Percentiles rank a stretch among this genome's conserved stretches.
phyloP scores from a whole-genome alignment of 2,329 filamentous ascomycete genomes.

The Fonsecaea monophora region DNA sequence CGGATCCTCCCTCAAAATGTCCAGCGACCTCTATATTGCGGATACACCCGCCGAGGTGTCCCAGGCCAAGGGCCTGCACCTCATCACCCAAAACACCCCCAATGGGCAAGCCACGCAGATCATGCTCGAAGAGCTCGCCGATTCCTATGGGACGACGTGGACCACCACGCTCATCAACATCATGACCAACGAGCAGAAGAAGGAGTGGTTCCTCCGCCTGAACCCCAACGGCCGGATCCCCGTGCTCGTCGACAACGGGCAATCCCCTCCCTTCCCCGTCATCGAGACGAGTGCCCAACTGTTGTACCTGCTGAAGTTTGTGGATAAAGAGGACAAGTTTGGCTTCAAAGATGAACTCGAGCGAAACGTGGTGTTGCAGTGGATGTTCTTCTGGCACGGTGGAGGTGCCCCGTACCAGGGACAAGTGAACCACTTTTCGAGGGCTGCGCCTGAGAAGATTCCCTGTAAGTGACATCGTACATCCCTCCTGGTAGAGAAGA shows the following conservation, averaged over 20 bases:
- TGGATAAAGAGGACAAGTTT: conserved; percentile 58
- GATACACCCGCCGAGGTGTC: conserved; percentile 56
- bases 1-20: conserved; percentile 3
- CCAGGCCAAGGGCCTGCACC: conserved; percentile 59
- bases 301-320: conserved; percentile 59
- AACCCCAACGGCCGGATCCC: conserved; percentile 54
- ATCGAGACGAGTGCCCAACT: conserved; percentile 62
- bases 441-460: conserved; percentile 55
- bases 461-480: conserved; percentile 44
- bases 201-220: conserved; percentile 52
- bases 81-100: conserved; percentile 60
- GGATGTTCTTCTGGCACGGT: conserved; percentile 61
- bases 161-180: conserved; percentile 59
- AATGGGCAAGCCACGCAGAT: conserved; percentile 62
- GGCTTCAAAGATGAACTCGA: conserved; percentile 61
- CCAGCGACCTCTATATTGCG: conserved; percentile 49
- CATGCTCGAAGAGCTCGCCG: conserved; percentile 62
- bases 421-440: conserved; percentile 56
- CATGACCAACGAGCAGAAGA: conserved; percentile 62
- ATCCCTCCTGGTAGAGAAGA: too few species aligned
- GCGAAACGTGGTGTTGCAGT: conserved; percentile 57
- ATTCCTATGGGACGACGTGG: conserved; percentile 58
- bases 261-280: conserved; percentile 58
- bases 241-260: conserved; percentile 58
- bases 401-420: conserved; percentile 45